phyloP scores from a whole-genome alignment of 73 alveolate species.

The Strombidium stylifer region DNA sequence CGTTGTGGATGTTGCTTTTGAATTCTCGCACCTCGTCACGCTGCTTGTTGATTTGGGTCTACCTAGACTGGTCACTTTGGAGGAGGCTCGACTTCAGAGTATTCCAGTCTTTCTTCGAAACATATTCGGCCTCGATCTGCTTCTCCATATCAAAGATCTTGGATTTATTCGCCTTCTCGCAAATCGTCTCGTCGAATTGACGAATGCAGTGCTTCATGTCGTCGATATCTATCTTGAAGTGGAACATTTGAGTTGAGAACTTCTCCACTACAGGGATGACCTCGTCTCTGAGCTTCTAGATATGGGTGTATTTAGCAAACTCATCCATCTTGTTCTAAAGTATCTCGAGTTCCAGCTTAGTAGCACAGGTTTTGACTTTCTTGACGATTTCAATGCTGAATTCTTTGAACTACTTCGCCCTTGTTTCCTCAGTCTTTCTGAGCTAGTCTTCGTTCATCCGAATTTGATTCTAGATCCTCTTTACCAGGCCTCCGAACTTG shows the following conservation, averaged over 20 bases:
- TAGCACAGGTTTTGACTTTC: too few species aligned
- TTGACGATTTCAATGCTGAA: too few species aligned
- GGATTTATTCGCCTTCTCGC: constrained; percentile 26
- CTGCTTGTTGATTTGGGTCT: neutral
- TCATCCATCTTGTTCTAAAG: neutral
- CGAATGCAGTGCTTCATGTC: constrained; percentile 18
- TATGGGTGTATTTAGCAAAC: neutral
- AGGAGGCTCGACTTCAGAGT: neutral
- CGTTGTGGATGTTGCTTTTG: constrained; percentile 3
- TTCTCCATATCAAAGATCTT: neutral
- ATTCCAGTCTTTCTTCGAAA: constrained; percentile 28
- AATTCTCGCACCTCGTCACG: neutral
- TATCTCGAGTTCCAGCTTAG: constrained; percentile 1
- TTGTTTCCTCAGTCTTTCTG: too few species aligned
- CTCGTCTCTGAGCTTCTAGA: neutral
- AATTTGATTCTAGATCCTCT: too few species aligned
- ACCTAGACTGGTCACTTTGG: neutral
- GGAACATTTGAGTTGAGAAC: neutral
- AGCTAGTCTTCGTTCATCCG: too few species aligned
- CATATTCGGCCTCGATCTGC: neutral
- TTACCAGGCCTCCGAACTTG: too few species aligned
- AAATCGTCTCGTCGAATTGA: constrained; percentile 17
- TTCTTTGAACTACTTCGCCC: too few species aligned
- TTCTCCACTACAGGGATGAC: neutral
- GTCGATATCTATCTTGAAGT: neutral